Base-by-base conservation (phyloP, 768 basidiomycete genomes). In the Dioszegia aurantiaca region DNA sequence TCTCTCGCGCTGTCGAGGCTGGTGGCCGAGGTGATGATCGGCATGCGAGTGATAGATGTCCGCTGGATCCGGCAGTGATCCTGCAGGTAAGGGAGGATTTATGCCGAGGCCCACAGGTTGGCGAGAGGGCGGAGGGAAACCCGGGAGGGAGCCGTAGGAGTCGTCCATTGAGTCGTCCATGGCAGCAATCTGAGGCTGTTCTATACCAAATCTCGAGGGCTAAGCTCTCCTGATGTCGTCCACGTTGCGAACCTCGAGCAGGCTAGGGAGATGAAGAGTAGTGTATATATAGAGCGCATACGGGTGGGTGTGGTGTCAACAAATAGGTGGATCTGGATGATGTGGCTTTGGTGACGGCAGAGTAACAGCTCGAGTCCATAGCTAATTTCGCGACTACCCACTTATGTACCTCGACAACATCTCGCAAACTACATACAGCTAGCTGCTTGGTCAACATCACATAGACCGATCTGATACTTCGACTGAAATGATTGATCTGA, bases 401-500 rank as follows among this genome's bases (percentile, higher is more conserved):
- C n/a, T n/a, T n/a, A n/a, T n/a, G n/a, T 33, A 33, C 33, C 33
- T 33, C 14, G 33, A 14, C 33, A 33, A 33, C 33, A 33, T 33
- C 33, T n/a, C n/a, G n/a, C n/a, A n/a, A n/a, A n/a, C n/a, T n/a
- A n/a, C n/a, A n/a, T n/a, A n/a, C n/a, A n/a, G n/a, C n/a, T n/a
- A n/a, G n/a, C n/a, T n/a, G n/a, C n/a, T n/a, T n/a, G n/a, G n/a
- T n/a, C n/a, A n/a, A n/a, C n/a, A n/a, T n/a, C n/a, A n/a, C n/a
- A n/a, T n/a, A 37, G 36, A 9, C 17, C 36, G 17, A 37, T 17
- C 36, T 14, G 12, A 5, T 43, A 42, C 14, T 1, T 17, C 1
- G 5, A 5, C 12, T n/a, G 56, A 21, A 19, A 66, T 62, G 61
- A 62, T 62, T 14, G 61, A 62, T 36, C 44, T 66, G 5, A 53